A percentile compares a stretch with the other conserved stretches of the same genome.
Conservation (phyloP, 495 filamentous ascomycete genomes). For the Aspergillus olivimuriae region DNA sequence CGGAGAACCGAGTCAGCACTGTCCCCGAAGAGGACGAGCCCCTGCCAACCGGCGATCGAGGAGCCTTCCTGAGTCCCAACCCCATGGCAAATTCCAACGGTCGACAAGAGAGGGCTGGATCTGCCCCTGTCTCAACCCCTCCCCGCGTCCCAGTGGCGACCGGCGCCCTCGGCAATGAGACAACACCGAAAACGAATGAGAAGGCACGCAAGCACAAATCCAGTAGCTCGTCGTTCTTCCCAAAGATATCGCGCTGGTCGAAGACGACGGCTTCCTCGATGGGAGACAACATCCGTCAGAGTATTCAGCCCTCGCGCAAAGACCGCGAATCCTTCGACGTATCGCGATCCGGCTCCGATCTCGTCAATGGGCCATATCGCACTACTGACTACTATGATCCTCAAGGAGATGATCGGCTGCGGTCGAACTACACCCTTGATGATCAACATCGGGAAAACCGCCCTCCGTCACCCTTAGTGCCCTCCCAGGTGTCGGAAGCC, state of each 20-base stretch:
- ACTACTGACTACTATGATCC: constrained; percentile 57
- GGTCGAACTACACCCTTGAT: constrained; percentile 55
- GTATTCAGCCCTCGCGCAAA: constrained; percentile 40
- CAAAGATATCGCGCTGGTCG: constrained; percentile 94
- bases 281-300: constrained; percentile 49
- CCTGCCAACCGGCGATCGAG: constrained; percentile 49
- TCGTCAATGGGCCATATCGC: constrained; percentile 53
- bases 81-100: constrained; percentile 18
- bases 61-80: constrained; percentile 44
- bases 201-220: constrained; percentile 89
- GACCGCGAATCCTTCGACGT: constrained; percentile 49
- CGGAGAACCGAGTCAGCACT: constrained; percentile 78
- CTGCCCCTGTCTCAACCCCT: constrained; percentile 65
- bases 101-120: constrained; percentile 49
- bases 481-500: constrained; percentile 64
- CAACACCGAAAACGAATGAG: constrained; percentile 66
- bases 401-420: constrained; percentile 65
- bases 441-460: constrained; percentile 45
- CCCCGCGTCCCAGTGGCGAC: constrained; percentile 55
- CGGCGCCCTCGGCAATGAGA: constrained; percentile 60
- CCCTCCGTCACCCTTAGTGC: constrained; percentile 56
- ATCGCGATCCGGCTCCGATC: constrained; percentile 67
- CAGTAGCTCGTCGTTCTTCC: constrained; percentile 79
- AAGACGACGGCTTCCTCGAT: constrained; percentile 87
- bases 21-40: constrained; percentile 77